Conservation (phyloP, 371 early-diverging fungal genomes). For the Mortierella sp. region DNA sequence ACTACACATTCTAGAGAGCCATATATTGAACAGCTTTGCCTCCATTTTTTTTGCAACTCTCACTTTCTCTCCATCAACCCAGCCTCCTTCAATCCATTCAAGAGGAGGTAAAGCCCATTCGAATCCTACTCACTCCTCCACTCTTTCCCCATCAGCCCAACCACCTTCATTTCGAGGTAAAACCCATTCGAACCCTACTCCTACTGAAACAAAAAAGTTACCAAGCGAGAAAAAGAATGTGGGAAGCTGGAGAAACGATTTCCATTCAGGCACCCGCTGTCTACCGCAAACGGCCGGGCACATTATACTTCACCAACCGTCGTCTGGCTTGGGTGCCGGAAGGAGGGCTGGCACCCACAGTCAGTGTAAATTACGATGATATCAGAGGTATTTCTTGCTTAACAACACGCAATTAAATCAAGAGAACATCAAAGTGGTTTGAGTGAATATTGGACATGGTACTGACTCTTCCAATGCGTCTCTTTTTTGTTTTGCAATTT, state of each 20-base stretch:
- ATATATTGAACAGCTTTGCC: constrained; percentile 1
- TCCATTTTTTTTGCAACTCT: background rate
- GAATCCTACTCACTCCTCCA: background rate
- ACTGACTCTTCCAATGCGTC: too few relatives aligned
- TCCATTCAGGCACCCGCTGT: constrained; percentile 62
- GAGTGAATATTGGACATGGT: background rate
- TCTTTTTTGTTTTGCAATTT: background rate
- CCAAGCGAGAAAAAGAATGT: constrained; percentile 47
- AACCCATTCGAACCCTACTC: background rate
- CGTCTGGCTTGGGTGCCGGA: constrained; percentile 71
- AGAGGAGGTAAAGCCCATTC: background rate
- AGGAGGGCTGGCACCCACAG: constrained; percentile 54
- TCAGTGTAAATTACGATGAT: constrained; percentile 42
- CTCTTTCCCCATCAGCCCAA: background rate
- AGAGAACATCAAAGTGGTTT: background rate
- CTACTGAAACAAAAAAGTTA: too few relatives aligned
- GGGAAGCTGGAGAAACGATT: constrained; percentile 72
- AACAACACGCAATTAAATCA: background rate
- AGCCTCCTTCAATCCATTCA: background rate
- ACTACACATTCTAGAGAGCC: background rate
- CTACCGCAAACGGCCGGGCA: constrained; percentile 69
- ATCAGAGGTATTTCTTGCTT: constrained; percentile 29
- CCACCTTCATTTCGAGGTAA: background rate
- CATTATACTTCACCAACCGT: constrained; percentile 65
- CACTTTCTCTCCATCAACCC: background rate